These are phyloP conservation scores for Aquilaria yunnanensis DNA, from an alignment of 345 rosid species.

Conservation along the genomic window DNA sequence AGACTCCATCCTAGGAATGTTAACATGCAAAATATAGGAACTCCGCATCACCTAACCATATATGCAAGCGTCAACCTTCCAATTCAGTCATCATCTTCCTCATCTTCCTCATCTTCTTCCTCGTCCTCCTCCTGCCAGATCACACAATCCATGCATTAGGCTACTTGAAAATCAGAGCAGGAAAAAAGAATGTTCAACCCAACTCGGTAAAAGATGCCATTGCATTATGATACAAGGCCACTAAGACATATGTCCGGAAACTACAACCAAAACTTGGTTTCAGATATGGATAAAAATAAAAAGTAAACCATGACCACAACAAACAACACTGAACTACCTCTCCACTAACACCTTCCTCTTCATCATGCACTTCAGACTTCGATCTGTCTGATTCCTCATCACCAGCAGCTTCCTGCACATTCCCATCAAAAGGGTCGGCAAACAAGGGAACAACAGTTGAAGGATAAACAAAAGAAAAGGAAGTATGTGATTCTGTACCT, in stretches of 20 bases:
- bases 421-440: background rate
- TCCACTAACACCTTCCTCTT: conserved; percentile 44
- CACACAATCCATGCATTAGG: no score
- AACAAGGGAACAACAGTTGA: background rate
- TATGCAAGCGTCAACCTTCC: no score
- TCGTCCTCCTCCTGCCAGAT: background rate
- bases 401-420: conserved; percentile 28
- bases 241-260: background rate
- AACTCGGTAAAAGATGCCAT: no score
- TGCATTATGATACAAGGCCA: no score
- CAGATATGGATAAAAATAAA: background rate
- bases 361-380: conserved; percentile 62
- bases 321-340: conserved; percentile 31
- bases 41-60: no score
- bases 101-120: conserved; percentile 26
- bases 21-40: no score
- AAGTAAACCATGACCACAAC: background rate
- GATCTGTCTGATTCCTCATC: conserved; percentile 55
- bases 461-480: background rate
- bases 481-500: conserved; percentile 48
- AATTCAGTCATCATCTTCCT: conserved; percentile 29
- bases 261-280: background rate
- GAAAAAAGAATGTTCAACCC: background rate
- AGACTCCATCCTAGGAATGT: no score
- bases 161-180: no score